A percentile compares a stretch with the other conserved stretches of the same genome.
Conservation (phyloP, 2,329 filamentous ascomycete species). For the Talaromyces piceae region DNA sequence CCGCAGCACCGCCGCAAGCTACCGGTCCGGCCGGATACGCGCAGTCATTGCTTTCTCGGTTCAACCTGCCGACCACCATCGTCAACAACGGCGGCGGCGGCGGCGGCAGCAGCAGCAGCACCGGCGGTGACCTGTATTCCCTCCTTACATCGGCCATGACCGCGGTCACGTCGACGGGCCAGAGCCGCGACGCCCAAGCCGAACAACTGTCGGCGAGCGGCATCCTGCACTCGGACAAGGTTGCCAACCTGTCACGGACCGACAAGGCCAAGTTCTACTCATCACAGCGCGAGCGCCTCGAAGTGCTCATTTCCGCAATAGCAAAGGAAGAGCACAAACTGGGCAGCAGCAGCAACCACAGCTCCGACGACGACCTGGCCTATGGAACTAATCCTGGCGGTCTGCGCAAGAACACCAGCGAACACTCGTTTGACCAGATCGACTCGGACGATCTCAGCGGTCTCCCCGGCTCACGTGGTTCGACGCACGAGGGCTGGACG, state of each 20-base stretch:
- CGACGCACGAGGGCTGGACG: conserved; percentile 3
- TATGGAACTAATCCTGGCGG: conserved; percentile 29
- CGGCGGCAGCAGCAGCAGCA: no score
- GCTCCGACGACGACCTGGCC: conserved; percentile 30
- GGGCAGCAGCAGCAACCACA: no score
- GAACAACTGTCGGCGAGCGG: conserved; percentile 51
- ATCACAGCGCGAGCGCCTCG: conserved; percentile 70
- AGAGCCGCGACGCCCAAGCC: conserved; percentile 33
- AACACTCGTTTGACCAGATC: conserved; percentile 84
- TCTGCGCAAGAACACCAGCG: conserved; percentile 73
- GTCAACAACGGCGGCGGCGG: conserved; percentile 40
- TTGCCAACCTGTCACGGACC: conserved; percentile 52
- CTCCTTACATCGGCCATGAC: conserved; percentile 68
- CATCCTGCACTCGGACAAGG: conserved; percentile 61
- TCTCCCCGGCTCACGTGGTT: background rate
- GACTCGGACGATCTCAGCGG: conserved; percentile 56
- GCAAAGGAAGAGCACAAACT: conserved; percentile 68
- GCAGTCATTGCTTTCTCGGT: conserved; percentile 73
- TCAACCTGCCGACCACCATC: conserved; percentile 66
- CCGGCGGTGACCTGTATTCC: conserved; percentile 60
- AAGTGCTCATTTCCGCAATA: conserved; percentile 66
- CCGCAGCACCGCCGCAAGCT: conserved; percentile 32
- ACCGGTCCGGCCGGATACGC: conserved; percentile 53
- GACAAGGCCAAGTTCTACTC: conserved; percentile 68
- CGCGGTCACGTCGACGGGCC: conserved; percentile 44